phyloP scores from a whole-genome alignment of 805 yeast species.

The Wickerhamiella siamensis region DNA sequence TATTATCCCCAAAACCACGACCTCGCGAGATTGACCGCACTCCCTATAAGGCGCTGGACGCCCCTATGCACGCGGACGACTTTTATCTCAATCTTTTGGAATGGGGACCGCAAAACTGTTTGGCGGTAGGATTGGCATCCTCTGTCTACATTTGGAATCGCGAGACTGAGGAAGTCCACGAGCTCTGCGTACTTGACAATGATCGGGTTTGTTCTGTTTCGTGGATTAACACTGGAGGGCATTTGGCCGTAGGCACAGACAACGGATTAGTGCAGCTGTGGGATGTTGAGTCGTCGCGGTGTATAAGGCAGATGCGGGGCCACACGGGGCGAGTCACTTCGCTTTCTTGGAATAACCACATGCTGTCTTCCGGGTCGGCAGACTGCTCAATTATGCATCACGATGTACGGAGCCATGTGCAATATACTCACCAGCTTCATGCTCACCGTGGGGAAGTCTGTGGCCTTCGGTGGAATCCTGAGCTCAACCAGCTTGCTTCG shows the following conservation, averaged over 20 bases:
- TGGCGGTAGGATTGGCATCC: constrained; percentile 83
- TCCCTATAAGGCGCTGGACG: constrained; percentile 87
- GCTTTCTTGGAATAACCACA: constrained; percentile 86
- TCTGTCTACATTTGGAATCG: constrained; percentile 89
- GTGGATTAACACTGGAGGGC: constrained; percentile 93
- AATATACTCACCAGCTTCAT: constrained; percentile 55
- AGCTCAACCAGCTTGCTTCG: constrained; percentile 80
- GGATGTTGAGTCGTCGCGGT: constrained; percentile 73
- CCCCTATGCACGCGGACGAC: constrained; percentile 90
- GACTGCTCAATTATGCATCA: constrained; percentile 76
- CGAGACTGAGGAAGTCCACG: constrained; percentile 62
- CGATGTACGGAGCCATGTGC: constrained; percentile 80
- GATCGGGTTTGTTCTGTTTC: constrained; percentile 71
- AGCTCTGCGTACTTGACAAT: constrained; percentile 53
- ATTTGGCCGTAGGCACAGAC: constrained; percentile 81
- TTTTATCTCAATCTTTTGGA: constrained; percentile 84
- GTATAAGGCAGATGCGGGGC: constrained; percentile 85
- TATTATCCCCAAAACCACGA: constrained; percentile 70
- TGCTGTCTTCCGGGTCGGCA: constrained; percentile 73
- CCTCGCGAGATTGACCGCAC: constrained; percentile 67
- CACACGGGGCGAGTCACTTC: constrained; percentile 76
- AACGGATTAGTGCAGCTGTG: constrained; percentile 84
- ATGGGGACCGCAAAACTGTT: constrained; percentile 82
- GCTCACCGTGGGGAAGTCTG: constrained; percentile 89
- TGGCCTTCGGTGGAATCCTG: constrained; percentile 87